Conservation (phyloP, 2,329 filamentous ascomycete genomes). For the Huntiella decipiens region DNA sequence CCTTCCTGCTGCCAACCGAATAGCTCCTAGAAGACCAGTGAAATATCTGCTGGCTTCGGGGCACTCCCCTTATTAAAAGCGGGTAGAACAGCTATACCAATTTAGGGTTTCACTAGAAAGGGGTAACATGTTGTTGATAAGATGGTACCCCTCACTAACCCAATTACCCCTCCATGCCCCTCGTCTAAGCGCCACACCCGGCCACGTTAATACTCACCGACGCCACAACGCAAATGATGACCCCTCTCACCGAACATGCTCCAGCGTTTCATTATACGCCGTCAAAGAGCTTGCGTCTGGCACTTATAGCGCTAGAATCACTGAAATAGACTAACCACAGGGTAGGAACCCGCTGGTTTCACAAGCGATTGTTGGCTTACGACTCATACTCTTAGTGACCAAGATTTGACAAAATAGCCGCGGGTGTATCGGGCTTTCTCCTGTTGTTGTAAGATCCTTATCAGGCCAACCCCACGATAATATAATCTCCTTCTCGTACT, state of each 20-base stretch:
- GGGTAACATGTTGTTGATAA: no score
- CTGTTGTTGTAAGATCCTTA: no score
- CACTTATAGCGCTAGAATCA: not conserved
- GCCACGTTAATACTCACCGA: not conserved
- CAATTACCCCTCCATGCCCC: slow-evolving; percentile 6
- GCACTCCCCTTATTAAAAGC: slow-evolving; percentile 1
- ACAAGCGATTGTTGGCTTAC: not conserved
- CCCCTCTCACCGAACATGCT: not conserved
- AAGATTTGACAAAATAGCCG: no score
- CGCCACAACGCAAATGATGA: no score
- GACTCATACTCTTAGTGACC: no score
- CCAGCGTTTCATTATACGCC: not conserved
- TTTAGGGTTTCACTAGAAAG: no score
- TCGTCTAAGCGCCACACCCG: slow-evolving; percentile 1
- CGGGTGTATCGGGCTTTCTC: no score
- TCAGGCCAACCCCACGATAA: no score
- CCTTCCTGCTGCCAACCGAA: slow-evolving; percentile 1
- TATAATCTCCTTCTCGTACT: no score
- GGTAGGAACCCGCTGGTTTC: not conserved
- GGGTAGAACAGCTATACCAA: not conserved
- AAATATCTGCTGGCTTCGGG: not conserved
- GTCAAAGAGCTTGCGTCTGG: not conserved
- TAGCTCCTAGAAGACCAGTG: not conserved
- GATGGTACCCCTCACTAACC: not conserved
- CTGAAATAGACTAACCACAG: not conserved